Percentiles rank a stretch among this genome's conserved stretches.
phyloP scores from a whole-genome alignment of 176 grass and related monocot genomes.

The Oryza brachyantha region DNA sequence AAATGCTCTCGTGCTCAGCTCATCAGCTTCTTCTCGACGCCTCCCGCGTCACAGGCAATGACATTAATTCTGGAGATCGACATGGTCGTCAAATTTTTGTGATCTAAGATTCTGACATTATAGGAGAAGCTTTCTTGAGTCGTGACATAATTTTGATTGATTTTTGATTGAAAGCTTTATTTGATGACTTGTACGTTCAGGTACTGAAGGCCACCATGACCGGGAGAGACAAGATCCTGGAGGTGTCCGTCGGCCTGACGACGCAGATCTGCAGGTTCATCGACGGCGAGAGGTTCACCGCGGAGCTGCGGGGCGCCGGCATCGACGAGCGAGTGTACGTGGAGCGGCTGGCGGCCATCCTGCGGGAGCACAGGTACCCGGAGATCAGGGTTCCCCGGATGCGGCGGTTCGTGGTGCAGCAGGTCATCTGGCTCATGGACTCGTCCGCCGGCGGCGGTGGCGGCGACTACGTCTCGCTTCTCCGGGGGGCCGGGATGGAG shows the following conservation, averaged over 20 bases:
- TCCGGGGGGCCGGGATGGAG: conserved; percentile 38
- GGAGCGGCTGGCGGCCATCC: conserved; percentile 30
- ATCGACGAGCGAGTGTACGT: background rate
- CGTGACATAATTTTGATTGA: no score
- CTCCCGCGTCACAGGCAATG: no score
- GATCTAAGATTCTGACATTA: no score
- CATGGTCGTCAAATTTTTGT: no score
- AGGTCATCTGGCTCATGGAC: conserved; percentile 10
- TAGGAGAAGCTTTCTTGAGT: no score
- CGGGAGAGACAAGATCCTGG: conserved; percentile 28
- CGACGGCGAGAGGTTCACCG: conserved; percentile 30
- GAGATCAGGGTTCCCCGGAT: conserved; percentile 52
- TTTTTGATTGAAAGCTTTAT: no score
- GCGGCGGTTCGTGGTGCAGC: conserved; percentile 51
- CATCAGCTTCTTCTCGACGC: background rate
- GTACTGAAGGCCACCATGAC: conserved; percentile 51
- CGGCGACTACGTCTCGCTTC: conserved; percentile 1
- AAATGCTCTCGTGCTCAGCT: background rate
- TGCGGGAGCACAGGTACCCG: conserved; percentile 40
- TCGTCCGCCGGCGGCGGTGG: background rate
- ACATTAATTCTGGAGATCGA: no score
- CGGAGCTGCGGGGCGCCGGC: conserved; percentile 4
- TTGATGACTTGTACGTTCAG: background rate
- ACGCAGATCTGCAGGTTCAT: conserved; percentile 36
- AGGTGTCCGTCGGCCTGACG: conserved; percentile 53